These are phyloP conservation scores for Avicennia marina DNA, from an alignment of 257 asterid species.

Conservation along the genomic window DNA sequence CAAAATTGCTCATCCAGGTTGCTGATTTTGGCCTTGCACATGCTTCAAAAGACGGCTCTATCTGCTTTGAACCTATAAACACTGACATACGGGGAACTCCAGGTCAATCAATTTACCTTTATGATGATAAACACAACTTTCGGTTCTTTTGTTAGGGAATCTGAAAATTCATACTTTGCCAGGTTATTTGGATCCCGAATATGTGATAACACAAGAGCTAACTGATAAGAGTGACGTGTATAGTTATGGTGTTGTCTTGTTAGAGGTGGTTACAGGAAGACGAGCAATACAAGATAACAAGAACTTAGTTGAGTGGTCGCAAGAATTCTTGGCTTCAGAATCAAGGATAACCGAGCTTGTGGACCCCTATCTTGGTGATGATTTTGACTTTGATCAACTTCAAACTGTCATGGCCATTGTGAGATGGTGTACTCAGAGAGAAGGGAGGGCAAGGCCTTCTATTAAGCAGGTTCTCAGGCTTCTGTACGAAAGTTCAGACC, in stretches of 20 bases:
- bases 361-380: conserved; percentile 62
- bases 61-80: conserved; percentile 87
- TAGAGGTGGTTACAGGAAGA: conserved; percentile 72
- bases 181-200: conserved; percentile 96
- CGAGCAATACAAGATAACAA: conserved; percentile 76
- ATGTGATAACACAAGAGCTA: conserved; percentile 73
- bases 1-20: conserved; percentile 44
- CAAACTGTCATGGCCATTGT: conserved; percentile 47
- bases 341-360: conserved; percentile 57
- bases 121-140: no score
- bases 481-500: conserved; percentile 70
- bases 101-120: conserved; percentile 34
- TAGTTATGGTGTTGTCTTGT: conserved; percentile 76
- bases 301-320: conserved; percentile 85
- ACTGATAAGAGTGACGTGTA: conserved; percentile 90
- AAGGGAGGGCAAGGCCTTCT: conserved; percentile 79
- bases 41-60: conserved; percentile 93
- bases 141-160: background rate
- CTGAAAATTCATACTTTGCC: conserved; percentile 17
- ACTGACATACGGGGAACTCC: conserved; percentile 94
- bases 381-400: conserved; percentile 73
- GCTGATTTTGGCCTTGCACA: conserved; percentile 97
- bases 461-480: conserved; percentile 86
- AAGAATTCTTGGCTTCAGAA: conserved; percentile 41
- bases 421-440: conserved; percentile 82